A percentile compares a stretch with the other conserved stretches of the same genome.
phyloP scores from a whole-genome alignment of 225 moss, liverwort and hornwort genomes.

The Sphagnum tenellum region DNA sequence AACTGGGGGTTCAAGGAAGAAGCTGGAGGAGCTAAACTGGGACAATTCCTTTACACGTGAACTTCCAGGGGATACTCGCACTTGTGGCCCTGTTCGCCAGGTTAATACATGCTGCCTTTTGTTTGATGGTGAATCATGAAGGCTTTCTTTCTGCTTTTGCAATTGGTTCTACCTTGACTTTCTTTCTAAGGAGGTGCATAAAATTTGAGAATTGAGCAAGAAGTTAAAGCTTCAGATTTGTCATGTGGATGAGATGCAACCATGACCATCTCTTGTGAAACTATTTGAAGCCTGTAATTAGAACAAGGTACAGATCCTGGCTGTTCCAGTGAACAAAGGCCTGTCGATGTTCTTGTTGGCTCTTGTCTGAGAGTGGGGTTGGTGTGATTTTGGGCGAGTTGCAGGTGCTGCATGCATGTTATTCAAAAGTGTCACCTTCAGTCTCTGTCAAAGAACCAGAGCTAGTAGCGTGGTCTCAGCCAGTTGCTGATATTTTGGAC shows the following conservation, averaged over 20 bases:
- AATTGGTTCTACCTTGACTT: too few relatives aligned
- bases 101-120: slow-evolving; percentile 8
- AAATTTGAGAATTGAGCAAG: too few relatives aligned
- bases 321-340: background rate
- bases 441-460: slow-evolving; percentile 68
- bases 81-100: slow-evolving; percentile 83
- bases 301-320: too few relatives aligned
- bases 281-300: too few relatives aligned
- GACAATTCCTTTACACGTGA: slow-evolving; percentile 73
- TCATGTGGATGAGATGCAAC: too few relatives aligned
- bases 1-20: slow-evolving; percentile 35
- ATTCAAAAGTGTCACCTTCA: slow-evolving; percentile 69
- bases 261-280: too few relatives aligned
- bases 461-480: slow-evolving; percentile 87
- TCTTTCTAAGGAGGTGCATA: too few relatives aligned
- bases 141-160: too few relatives aligned
- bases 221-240: too few relatives aligned
- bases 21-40: slow-evolving; percentile 72
- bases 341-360: background rate
- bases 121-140: too few relatives aligned
- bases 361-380: background rate
- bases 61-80: slow-evolving; percentile 73
- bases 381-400: slow-evolving; percentile 1
- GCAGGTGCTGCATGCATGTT: slow-evolving; percentile 90
- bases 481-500: slow-evolving; percentile 70